These are phyloP conservation scores for Tetrahymena elliotti DNA, from an alignment of 73 alveolate species.

Conservation along the genomic window DNA sequence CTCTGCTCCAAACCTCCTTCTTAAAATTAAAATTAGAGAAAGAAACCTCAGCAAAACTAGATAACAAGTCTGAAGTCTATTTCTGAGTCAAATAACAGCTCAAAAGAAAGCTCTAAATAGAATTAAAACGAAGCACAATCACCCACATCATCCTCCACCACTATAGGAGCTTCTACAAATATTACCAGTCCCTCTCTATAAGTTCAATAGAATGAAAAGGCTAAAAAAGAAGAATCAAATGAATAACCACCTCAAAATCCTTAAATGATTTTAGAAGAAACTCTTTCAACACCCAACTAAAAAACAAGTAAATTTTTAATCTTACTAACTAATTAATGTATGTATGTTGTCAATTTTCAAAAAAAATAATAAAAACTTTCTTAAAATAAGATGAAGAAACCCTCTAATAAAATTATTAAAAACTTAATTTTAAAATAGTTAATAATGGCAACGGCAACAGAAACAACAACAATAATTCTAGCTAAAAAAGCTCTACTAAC, in stretches of 20 bases:
- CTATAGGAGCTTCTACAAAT: background rate
- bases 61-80: background rate
- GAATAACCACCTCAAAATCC: background rate
- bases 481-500: background rate
- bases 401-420: background rate
- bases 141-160: background rate
- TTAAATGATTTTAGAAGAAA: background rate
- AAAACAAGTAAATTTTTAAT: background rate
- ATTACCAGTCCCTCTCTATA: background rate
- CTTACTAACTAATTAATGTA: background rate
- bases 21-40: background rate
- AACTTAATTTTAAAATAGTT: background rate
- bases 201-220: background rate
- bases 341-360: background rate
- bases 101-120: background rate
- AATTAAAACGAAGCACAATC: background rate
- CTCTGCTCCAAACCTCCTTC: background rate
- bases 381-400: background rate
- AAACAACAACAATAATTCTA: too few species aligned
- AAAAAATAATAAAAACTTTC: background rate
- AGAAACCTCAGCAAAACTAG: background rate
- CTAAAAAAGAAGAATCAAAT: background rate
- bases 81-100: background rate
- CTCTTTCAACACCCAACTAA: background rate
- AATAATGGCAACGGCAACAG: background rate